Evolutionary conservation across 495 filamentous ascomycete species (phyloP).

Genomic region (Paragyromitra xinjiangensis): DNA sequence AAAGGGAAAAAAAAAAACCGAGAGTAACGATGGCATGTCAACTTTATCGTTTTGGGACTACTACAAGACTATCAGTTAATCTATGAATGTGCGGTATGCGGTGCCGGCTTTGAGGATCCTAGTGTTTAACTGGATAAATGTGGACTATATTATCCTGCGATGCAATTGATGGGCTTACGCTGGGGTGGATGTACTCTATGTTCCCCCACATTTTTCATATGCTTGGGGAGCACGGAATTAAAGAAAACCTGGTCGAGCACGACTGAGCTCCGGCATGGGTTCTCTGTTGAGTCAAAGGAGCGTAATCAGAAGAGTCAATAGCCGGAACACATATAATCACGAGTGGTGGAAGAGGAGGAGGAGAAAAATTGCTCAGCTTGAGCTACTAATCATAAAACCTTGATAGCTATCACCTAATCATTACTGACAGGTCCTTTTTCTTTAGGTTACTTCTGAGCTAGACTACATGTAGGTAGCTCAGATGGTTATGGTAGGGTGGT

Average conservation of each 20-base stretch:
- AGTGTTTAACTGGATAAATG: slow-evolving; percentile 42
- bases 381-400: slow-evolving; percentile 52
- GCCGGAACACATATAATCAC: slow-evolving; percentile 33
- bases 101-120: slow-evolving; percentile 39
- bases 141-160: slow-evolving; percentile 22
- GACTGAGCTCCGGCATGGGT: slow-evolving; percentile 30
- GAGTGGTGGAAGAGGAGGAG: not conserved
- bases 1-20: not conserved
- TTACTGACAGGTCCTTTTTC: slow-evolving; percentile 34
- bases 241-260: slow-evolving; percentile 47
- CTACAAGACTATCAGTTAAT: slow-evolving; percentile 32
- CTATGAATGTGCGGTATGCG: slow-evolving; percentile 43
- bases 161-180: slow-evolving; percentile 24
- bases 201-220: slow-evolving; percentile 31
- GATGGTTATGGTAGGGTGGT: not conserved
- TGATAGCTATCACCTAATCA: slow-evolving; percentile 4
- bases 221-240: slow-evolving; percentile 3
- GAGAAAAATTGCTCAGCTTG: slow-evolving; percentile 22
- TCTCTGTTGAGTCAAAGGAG: slow-evolving; percentile 17
- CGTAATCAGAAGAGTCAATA: slow-evolving; percentile 10
- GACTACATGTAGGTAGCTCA: slow-evolving; percentile 14
- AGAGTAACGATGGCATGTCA: slow-evolving; percentile 20
- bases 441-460: not conserved
- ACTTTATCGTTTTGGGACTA: slow-evolving; percentile 21
- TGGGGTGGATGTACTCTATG: slow-evolving; percentile 20